A percentile compares a stretch with the other conserved stretches of the same genome.
Conservation (phyloP, 495 filamentous ascomycete species). For the Alectoria sarmentosa region DNA sequence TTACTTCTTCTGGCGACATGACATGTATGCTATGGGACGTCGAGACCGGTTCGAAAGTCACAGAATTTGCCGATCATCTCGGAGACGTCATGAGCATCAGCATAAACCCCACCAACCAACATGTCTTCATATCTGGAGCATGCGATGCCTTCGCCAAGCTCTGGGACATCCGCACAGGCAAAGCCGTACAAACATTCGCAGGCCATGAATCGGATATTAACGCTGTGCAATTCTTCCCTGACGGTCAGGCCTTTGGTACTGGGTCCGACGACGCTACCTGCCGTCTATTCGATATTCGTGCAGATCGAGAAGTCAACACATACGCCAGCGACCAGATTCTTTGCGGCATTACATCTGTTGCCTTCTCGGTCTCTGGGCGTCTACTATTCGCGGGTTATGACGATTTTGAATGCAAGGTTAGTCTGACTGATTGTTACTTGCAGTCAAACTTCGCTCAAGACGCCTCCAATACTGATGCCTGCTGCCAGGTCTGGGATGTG, state of each 20-base stretch:
- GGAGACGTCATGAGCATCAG: constrained; percentile 99
- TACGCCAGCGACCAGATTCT: constrained; percentile 96
- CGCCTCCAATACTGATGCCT: constrained; percentile 19
- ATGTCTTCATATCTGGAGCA: constrained; percentile 91
- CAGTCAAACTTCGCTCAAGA: background rate
- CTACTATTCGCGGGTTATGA: constrained; percentile 97
- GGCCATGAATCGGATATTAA: constrained; percentile 99
- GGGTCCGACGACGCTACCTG: constrained; percentile 97
- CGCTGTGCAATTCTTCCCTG: constrained; percentile 98
- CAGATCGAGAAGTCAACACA: constrained; percentile 90
- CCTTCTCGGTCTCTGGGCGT: constrained; percentile 93
- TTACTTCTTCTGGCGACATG: constrained; percentile 98
- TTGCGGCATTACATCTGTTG: constrained; percentile 96
- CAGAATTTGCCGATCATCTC: constrained; percentile 96
- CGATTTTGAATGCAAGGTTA: constrained; percentile 99
- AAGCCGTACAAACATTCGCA: constrained; percentile 96
- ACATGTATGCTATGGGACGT: constrained; percentile 99
- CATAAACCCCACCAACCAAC: constrained; percentile 98
- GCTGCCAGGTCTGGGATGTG: constrained; percentile 85
- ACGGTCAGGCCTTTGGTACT: constrained; percentile 97
- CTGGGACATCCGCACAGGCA: constrained; percentile 97
- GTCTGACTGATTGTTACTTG: constrained; percentile 15
- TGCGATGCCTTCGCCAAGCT: constrained; percentile 98
- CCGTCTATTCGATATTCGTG: constrained; percentile 94
- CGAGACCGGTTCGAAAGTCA: constrained; percentile 92